These are phyloP conservation scores for Xylariaceae sp. DNA, from an alignment of 2,329 filamentous ascomycete species.

Conservation along the genomic window DNA sequence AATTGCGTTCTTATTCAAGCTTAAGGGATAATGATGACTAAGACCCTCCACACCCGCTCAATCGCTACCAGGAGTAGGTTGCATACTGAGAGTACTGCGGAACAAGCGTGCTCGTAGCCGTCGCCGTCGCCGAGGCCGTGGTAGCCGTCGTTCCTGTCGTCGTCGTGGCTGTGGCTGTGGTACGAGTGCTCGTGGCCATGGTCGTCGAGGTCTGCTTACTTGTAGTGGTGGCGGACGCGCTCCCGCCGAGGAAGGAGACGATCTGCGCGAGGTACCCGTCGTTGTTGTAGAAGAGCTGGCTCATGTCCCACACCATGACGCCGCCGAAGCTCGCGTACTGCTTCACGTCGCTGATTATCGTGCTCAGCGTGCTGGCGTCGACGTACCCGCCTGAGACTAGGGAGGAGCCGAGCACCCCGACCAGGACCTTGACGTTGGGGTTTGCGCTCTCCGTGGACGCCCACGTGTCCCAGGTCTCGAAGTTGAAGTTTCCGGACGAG, in stretches of 20 bases:
- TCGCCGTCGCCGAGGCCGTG: slow-evolving; percentile 4
- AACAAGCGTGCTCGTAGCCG: no score
- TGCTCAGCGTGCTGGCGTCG: slow-evolving; percentile 42
- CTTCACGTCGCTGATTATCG: slow-evolving; percentile 53
- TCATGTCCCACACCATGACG: slow-evolving; percentile 69
- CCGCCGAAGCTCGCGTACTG: slow-evolving; percentile 61
- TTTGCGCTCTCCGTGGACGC: slow-evolving; percentile 57
- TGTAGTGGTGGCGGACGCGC: neutral
- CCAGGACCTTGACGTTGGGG: slow-evolving; percentile 56
- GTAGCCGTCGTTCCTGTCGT: slow-evolving; percentile 22
- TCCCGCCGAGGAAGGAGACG: slow-evolving; percentile 31
- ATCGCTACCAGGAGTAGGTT: neutral
- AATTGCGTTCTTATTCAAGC: neutral
- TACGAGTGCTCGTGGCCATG: slow-evolving; percentile 15
- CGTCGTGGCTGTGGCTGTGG: slow-evolving; percentile 16
- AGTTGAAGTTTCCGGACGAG: slow-evolving; percentile 54
- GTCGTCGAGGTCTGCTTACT: neutral
- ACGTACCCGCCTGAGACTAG: slow-evolving; percentile 58
- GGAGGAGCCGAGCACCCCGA: slow-evolving; percentile 58
- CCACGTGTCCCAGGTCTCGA: slow-evolving; percentile 64
- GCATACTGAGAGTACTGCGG: slow-evolving; percentile 35
- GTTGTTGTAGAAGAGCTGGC: slow-evolving; percentile 55
- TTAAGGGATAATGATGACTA: neutral
- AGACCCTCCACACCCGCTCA: neutral
- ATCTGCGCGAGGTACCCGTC: slow-evolving; percentile 51